A percentile compares a stretch with the other conserved stretches of the same genome.
Evolutionary conservation across 1,139 yeast species (phyloP).

Genomic region (Pichia sp.): DNA sequence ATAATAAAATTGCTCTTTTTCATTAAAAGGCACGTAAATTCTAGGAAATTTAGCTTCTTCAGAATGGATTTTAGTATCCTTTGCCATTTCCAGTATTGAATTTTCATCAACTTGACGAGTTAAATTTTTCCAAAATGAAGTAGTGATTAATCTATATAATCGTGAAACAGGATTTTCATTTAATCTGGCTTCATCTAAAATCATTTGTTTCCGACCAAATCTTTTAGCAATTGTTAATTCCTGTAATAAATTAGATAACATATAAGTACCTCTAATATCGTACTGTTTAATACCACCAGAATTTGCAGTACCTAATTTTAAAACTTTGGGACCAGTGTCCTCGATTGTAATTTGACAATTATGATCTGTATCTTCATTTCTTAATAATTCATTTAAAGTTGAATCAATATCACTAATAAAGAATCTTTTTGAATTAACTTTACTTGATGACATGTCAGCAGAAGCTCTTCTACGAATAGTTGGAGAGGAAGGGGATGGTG

Average conservation of each 20-base stretch:
- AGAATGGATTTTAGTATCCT: constrained; percentile 69
- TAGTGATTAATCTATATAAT: constrained; percentile 64
- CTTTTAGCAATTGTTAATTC: constrained; percentile 84
- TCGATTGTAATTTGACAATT: constrained; percentile 88
- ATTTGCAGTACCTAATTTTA: constrained; percentile 76
- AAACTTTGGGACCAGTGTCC: constrained; percentile 88
- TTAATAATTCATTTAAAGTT: constrained; percentile 63
- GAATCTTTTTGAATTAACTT: constrained; percentile 44
- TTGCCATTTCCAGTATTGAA: constrained; percentile 65
- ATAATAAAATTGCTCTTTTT: constrained; percentile 69
- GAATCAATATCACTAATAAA: constrained; percentile 69
- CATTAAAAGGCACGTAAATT: constrained; percentile 67
- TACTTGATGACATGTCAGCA: constrained; percentile 49
- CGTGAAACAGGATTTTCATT: constrained; percentile 86
- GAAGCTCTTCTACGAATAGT: constrained; percentile 51
- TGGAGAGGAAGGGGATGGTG: constrained; percentile 15
- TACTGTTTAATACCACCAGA: constrained; percentile 72
- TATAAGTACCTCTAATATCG: constrained; percentile 83
- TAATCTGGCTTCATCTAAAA: constrained; percentile 75
- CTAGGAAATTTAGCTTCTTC: constrained; percentile 58
- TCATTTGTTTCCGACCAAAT: constrained; percentile 69
- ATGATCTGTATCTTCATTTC: constrained; percentile 79
- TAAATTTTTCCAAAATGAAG: constrained; percentile 75
- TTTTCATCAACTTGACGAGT: constrained; percentile 66
- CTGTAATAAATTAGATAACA: constrained; percentile 82